A percentile compares a stretch with the other conserved stretches of the same genome.
These are phyloP conservation scores for Ophiostoma sp. DNA, from an alignment of 2,329 filamentous ascomycete genomes.

Conservation along the genomic window DNA sequence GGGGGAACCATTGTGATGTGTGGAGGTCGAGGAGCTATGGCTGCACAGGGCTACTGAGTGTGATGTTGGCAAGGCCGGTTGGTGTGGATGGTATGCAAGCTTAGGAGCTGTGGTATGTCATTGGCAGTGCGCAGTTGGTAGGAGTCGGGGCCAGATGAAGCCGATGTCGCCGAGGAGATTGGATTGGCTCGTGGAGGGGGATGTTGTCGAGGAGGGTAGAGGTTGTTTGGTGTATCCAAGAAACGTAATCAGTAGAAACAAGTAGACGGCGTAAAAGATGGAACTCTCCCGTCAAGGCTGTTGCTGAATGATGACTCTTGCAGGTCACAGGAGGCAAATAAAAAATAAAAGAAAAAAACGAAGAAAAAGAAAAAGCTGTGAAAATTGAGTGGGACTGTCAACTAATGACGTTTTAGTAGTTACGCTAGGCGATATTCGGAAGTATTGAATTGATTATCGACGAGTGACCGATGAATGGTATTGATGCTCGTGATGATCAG, in stretches of 20 bases:
- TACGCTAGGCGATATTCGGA: constrained; percentile 8
- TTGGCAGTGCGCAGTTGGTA: not conserved
- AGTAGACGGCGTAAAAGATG: not conserved
- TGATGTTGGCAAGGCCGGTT: not conserved
- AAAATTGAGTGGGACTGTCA: not conserved
- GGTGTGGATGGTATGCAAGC: not conserved
- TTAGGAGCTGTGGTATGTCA: not conserved
- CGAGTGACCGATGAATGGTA: not conserved
- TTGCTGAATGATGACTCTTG: constrained; percentile 3
- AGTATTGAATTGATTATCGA: not conserved
- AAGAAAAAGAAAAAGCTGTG: constrained; percentile 5
- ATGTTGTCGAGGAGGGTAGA: not conserved
- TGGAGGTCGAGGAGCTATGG: not conserved
- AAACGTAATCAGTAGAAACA: not conserved
- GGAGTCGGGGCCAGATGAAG: not conserved
- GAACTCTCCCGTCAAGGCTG: not conserved
- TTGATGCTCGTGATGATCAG: not conserved
- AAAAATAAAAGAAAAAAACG: not conserved
- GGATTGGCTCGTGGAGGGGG: not conserved
- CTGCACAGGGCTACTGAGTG: not conserved
- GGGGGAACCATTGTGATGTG: constrained; percentile 47
- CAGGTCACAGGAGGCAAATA: not conserved
- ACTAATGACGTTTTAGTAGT: constrained; percentile 4
- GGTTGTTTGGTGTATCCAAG: not conserved
- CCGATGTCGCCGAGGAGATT: constrained; percentile 9